Evolutionary conservation across 2,329 filamentous ascomycete genomes (phyloP), one percentile per base, ranked within the genome.

Genomic region (Fusarium dimerum): DNA sequence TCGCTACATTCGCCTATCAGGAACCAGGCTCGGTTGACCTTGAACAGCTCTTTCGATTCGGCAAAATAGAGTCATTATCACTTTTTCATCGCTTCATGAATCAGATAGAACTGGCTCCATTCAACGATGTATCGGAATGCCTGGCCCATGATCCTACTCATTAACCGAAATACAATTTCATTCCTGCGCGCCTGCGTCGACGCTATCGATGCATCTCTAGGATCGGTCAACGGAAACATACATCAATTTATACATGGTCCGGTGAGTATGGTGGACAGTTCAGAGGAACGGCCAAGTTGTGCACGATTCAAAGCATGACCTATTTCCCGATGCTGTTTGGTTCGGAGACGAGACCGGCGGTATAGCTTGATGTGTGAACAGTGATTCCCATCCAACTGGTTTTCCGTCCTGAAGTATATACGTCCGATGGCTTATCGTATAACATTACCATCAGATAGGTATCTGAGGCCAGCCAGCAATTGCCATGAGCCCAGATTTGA

Each of bases 281-380:
- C 10, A 36, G 32, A 36, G 32, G 7, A 7, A 26, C 32, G 13
- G 5, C 32, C 13, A 12, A 15, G 32, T 15, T 36, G 32, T 9
- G 13, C 11, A 15, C 4, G 4, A 9, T 36, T 36, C 32, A 10
- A 36, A 36, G 11, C 32, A 36, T 36, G 32, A 15, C 32, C 32
- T 15, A 9, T 4, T 15, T 15, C 11, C 32, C 32, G 32, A 36
- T 36, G 9, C 32, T 36, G 5, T 11, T 36, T 36, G 32, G 32
- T 36, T 36, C 32, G 32, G 45, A 55, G 50, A 40, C 59, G 30
- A 47, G 39, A 44, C 43, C 51, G 41, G 16, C 41, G 45, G 32
- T 41, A 26, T 42, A 26, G 20, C 32, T 38, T 32, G 36, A 16
- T 39, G 45, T 36, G 4, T 36, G 13, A 36, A 36, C 32, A 9